Percentiles rank a stretch among this genome's conserved stretches.
phyloP scores from a whole-genome alignment of 2,329 filamentous ascomycete genomes.

The Calycina herbarum region DNA sequence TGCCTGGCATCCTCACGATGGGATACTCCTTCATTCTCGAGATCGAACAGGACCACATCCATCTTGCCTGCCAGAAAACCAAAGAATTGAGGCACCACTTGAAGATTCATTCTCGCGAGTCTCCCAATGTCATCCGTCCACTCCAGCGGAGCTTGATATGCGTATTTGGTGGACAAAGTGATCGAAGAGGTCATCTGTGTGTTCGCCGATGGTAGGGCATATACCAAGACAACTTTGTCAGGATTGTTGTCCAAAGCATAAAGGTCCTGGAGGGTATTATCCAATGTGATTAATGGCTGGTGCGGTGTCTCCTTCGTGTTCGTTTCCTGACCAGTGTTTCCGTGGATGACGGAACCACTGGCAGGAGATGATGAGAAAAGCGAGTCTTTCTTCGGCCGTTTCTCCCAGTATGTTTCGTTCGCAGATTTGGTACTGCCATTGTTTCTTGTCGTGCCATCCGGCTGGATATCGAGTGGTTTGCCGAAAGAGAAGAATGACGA shows the following conservation, averaged over 20 bases:
- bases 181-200: not conserved
- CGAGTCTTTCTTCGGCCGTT: no score
- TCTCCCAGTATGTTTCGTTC: no score
- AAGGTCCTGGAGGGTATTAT: not conserved
- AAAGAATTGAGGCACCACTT: not conserved
- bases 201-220: not conserved
- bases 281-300: not conserved
- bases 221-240: not conserved
- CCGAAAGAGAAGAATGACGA: no score
- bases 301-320: not conserved
- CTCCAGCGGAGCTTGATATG: not conserved
- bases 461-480: no score
- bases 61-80: not conserved
- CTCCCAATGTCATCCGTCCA: not conserved
- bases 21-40: not conserved
- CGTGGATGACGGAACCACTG: no score
- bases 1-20: not conserved
- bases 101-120: not conserved
- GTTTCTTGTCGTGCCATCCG: no score
- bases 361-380: no score
- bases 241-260: not conserved
- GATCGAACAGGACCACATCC: not conserved
- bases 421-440: no score
- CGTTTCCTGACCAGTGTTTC: not conserved
- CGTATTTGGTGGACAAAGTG: not conserved